phyloP scores from a whole-genome alignment of 2,329 filamentous ascomycete genomes.

The Rosellinia necatrix region DNA sequence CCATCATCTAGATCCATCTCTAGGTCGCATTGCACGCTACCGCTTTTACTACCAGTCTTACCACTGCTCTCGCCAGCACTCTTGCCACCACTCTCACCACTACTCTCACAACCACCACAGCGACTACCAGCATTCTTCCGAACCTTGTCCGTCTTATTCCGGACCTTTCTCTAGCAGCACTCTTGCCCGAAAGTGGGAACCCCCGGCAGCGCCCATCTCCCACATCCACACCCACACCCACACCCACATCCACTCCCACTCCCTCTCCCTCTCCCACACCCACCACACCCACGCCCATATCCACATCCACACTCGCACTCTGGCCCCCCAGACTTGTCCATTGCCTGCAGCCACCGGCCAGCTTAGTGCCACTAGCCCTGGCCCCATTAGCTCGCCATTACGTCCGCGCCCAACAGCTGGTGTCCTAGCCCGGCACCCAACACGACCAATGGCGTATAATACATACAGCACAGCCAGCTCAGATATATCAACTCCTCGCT shows the following conservation, averaged over 20 bases:
- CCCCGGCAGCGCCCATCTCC: conserved; percentile 22
- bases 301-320: too few species aligned
- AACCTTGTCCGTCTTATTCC: conserved; percentile 39
- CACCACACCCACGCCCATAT: conserved; percentile 9
- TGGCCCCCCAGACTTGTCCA: conserved; percentile 5
- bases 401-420: conserved; percentile 27
- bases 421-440: conserved; percentile 31
- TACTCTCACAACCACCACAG: background rate
- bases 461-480: conserved; percentile 53
- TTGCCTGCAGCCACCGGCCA: conserved; percentile 26
- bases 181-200: conserved; percentile 37
- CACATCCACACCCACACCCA: conserved; percentile 13
- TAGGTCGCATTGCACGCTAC: conserved; percentile 17
- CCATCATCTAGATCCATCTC: background rate
- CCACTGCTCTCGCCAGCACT: background rate
- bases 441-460: conserved; percentile 50
- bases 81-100: background rate
- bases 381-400: conserved; percentile 16
- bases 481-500: conserved; percentile 60
- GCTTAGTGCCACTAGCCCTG: conserved; percentile 30
- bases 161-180: conserved; percentile 40
- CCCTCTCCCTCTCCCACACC: conserved; percentile 8
- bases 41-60: background rate
- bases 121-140: conserved; percentile 26
- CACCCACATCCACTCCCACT: conserved; percentile 8